These are phyloP conservation scores for Trichoderma asperelloides DNA, from an alignment of 495 filamentous ascomycete genomes.

Conservation along the genomic window DNA sequence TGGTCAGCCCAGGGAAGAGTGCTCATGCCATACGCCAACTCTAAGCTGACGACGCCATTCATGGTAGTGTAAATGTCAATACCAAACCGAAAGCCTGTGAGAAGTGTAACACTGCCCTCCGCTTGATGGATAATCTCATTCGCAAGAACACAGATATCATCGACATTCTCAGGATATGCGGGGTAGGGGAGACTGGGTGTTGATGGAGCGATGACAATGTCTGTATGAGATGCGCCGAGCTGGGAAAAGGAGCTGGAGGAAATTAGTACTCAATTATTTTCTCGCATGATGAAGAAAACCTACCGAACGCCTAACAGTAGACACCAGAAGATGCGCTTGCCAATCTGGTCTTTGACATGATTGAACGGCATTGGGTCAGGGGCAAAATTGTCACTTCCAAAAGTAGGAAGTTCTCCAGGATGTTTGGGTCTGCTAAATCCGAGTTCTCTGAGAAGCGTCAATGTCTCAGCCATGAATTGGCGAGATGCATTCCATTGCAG, in stretches of 20 bases:
- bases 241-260: conserved; percentile 52
- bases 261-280: conserved; percentile 11
- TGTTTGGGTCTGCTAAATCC: conserved; percentile 47
- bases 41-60: conserved; percentile 56
- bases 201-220: conserved; percentile 57
- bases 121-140: conserved; percentile 57
- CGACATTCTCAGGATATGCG: conserved; percentile 67
- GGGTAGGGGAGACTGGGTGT: conserved; percentile 69
- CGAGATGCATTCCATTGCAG: conserved; percentile 57
- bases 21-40: conserved; percentile 64
- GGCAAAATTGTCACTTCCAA: conserved; percentile 6
- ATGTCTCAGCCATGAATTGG: conserved; percentile 63
- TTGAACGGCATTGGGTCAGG: conserved; percentile 36
- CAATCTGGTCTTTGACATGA: conserved; percentile 68
- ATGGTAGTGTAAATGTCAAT: conserved; percentile 64
- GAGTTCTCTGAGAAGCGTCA: conserved; percentile 61
- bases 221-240: conserved; percentile 54
- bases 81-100: conserved; percentile 71
- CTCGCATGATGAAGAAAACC: not conserved
- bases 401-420: conserved; percentile 21
- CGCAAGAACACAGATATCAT: conserved; percentile 65
- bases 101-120: conserved; percentile 46
- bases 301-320: conserved; percentile 57
- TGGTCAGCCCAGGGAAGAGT: conserved; percentile 65
- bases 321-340: conserved; percentile 71